Percentiles rank a stretch among this genome's conserved stretches.
Conservation (phyloP, 805 yeast species). For the Phaffomyces thermotolerans region DNA sequence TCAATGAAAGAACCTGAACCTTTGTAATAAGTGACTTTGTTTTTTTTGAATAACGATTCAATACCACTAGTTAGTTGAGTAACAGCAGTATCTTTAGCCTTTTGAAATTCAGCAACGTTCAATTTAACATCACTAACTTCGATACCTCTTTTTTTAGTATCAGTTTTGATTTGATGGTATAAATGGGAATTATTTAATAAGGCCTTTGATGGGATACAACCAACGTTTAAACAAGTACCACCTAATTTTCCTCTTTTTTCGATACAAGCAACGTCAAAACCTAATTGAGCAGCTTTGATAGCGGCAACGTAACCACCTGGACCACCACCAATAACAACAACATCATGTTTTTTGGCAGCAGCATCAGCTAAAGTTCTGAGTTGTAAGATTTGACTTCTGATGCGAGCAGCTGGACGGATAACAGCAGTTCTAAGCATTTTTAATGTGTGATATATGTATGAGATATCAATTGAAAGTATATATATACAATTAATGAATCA, state of each 20-base stretch:
- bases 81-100: constrained; percentile 89
- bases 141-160: constrained; percentile 83
- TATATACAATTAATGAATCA: background rate
- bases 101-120: constrained; percentile 74
- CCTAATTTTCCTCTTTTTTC: constrained; percentile 96
- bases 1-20: constrained; percentile 86
- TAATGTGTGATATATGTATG: background rate
- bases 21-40: constrained; percentile 89
- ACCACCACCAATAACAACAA: constrained; percentile 97
- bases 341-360: constrained; percentile 56
- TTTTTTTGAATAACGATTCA: constrained; percentile 91
- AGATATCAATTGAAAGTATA: background rate
- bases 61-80: constrained; percentile 87
- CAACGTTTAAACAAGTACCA: constrained; percentile 97
- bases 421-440: constrained; percentile 17
- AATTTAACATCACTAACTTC: constrained; percentile 71
- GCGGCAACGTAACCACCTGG: constrained; percentile 99
- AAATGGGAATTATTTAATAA: constrained; percentile 89
- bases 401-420: constrained; percentile 11
- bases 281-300: constrained; percentile 96
- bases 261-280: constrained; percentile 89
- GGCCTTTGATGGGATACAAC: constrained; percentile 98
- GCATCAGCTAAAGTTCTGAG: constrained; percentile 12
- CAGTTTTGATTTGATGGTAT: constrained; percentile 83
- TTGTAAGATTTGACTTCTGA: constrained; percentile 1